Conservation (phyloP, 257 asterid genomes). For the Lavandula angustifolia region DNA sequence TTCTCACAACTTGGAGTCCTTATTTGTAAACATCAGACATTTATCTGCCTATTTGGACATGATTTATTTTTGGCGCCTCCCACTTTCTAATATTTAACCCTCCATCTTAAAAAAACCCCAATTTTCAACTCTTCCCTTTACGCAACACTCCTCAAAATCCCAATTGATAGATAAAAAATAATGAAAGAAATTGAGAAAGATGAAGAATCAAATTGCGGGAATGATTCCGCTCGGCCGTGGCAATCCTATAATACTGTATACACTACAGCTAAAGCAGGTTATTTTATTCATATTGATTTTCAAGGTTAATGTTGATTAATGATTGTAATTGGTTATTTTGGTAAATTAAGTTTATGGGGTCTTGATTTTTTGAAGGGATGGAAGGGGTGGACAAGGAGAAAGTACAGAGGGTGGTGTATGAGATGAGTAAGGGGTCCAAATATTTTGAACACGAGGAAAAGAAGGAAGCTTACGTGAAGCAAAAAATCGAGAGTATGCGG, state of each 20-base stretch:
- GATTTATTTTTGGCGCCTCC: conserved; percentile 37
- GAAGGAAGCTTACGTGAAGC: conserved; percentile 80
- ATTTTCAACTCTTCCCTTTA: conserved; percentile 16
- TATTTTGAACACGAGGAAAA: conserved; percentile 85
- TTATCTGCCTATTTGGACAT: background rate
- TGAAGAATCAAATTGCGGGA: conserved; percentile 39
- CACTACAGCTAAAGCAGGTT: conserved; percentile 96
- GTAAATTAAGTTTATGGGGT: conserved; percentile 4
- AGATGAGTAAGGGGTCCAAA: conserved; percentile 98
- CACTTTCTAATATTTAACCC: conserved; percentile 10
- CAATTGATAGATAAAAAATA: background rate
- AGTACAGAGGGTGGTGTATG: conserved; percentile 91
- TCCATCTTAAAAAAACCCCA: conserved; percentile 6
- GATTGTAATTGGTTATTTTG: background rate
- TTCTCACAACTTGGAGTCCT: conserved; percentile 11
- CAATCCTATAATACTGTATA: conserved; percentile 86
- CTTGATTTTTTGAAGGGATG: conserved; percentile 61
- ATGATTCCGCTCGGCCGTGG: conserved; percentile 72
- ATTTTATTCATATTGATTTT: background rate
- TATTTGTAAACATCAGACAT: background rate
- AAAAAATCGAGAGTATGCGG: conserved; percentile 71
- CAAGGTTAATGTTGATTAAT: conserved; percentile 6
- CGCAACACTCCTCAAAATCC: background rate
- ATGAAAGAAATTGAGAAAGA: conserved; percentile 43
- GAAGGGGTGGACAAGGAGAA: conserved; percentile 98